Conservation (phyloP, 2,329 filamentous ascomycete species). For the Calonectria multiphialidica region DNA sequence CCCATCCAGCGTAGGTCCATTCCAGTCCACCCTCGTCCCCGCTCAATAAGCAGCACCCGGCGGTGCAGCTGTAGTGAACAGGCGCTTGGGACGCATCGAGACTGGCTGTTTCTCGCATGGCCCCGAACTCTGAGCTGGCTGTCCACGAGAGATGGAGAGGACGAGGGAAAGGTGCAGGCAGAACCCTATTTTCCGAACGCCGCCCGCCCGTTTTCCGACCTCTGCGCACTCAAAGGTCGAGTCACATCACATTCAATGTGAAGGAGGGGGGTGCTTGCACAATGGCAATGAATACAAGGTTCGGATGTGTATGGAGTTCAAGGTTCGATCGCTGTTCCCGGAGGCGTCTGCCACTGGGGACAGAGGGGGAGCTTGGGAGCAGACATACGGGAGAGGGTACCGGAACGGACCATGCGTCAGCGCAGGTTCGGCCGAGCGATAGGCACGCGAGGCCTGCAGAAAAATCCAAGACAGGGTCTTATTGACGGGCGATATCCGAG, state of each 20-base stretch:
- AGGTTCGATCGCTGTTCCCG: conserved; percentile 19
- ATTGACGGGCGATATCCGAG: conserved; percentile 2
- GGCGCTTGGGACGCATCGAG: conserved; percentile 7
- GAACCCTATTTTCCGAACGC: conserved; percentile 13
- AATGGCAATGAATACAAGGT: not conserved
- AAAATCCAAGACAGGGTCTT: conserved; percentile 1
- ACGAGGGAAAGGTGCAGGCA: not conserved
- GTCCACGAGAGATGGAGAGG: not conserved
- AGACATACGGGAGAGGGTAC: not conserved
- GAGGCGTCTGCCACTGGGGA: not conserved
- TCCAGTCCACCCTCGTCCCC: conserved; percentile 15
- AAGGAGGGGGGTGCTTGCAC: not conserved
- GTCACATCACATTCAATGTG: not conserved
- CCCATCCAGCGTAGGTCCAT: conserved; percentile 6
- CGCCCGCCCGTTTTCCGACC: not conserved
- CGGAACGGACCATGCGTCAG: not conserved
- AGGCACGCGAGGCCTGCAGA: conserved; percentile 2
- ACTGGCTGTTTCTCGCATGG: conserved; percentile 10
- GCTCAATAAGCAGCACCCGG: conserved; percentile 11
- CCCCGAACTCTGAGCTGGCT: conserved; percentile 9
- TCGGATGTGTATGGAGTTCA: not conserved
- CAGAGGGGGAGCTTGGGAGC: not conserved
- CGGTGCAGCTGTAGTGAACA: not conserved
- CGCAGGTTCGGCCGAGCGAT: not conserved
- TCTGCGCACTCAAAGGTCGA: not conserved